Evolutionary conservation across 305 asterid species (phyloP).

Genomic region (Fraxinus latifolia): DNA sequence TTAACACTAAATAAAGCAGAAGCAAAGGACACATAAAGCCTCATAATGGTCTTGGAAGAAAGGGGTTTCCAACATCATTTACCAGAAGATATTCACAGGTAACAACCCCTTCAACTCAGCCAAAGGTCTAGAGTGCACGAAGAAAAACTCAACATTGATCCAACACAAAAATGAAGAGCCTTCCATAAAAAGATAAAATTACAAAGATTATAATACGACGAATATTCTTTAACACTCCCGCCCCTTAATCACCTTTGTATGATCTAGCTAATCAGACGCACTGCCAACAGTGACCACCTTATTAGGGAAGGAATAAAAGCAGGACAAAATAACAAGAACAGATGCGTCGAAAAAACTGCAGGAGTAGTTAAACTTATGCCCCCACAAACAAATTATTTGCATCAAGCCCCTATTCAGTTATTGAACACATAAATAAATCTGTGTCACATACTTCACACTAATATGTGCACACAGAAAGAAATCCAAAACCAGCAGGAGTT

Average conservation of each 20-base stretch:
- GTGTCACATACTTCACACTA: constrained; percentile 4
- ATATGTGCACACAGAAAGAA: constrained; percentile 18
- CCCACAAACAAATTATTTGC: not conserved
- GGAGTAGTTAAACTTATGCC: not conserved
- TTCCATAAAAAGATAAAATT: not conserved
- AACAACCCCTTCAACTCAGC: not conserved
- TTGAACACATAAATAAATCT: not conserved
- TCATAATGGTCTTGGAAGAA: not conserved
- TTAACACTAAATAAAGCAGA: not conserved
- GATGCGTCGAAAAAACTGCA: not conserved
- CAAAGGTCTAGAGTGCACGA: not conserved
- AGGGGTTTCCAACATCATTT: not conserved
- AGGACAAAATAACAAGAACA: not conserved
- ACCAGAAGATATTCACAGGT: not conserved
- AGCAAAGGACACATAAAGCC: not conserved
- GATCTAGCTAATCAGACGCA: not conserved
- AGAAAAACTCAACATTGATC: not conserved
- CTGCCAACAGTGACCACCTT: not conserved
- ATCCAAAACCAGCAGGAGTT: constrained; percentile 30
- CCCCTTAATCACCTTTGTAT: not conserved
- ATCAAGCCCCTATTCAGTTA: not conserved
- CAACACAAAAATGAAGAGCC: not conserved
- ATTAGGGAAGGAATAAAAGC: not conserved
- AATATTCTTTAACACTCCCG: not conserved
- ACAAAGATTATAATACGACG: not conserved